phyloP scores from a whole-genome alignment of 441 rosid genomes.

The Pelargonium cotyledonis region DNA sequence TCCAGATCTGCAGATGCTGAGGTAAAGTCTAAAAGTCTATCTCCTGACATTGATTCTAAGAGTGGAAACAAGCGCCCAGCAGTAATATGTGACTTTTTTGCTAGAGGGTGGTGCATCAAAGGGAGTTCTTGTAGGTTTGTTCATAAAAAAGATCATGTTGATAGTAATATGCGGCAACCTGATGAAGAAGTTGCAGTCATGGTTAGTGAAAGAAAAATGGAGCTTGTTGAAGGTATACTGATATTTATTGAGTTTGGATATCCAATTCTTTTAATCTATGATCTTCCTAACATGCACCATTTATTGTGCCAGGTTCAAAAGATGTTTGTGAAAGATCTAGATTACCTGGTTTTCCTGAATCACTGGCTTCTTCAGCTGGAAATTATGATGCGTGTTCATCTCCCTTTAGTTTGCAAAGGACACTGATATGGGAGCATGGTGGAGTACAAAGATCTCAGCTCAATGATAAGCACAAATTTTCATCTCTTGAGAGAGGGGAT shows the following conservation, averaged over 20 bases:
- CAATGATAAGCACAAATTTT: constrained; percentile 24
- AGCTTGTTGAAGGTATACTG: constrained; percentile 49
- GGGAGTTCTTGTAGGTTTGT: constrained; percentile 77
- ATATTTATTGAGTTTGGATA: constrained; percentile 17
- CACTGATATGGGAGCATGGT: constrained; percentile 22
- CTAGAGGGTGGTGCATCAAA: constrained; percentile 82
- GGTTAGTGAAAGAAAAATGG: constrained; percentile 25
- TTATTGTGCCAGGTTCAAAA: constrained; percentile 30
- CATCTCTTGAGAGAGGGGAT: constrained; percentile 23
- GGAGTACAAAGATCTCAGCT: constrained; percentile 24
- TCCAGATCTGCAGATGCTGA: constrained; percentile 42
- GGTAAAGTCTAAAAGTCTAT: constrained; percentile 32
- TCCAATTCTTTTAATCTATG: constrained; percentile 19
- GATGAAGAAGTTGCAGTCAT: constrained; percentile 31
- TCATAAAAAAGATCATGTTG: constrained; percentile 44
- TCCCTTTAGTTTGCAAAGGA: constrained; percentile 29
- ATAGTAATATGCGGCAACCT: constrained; percentile 25
- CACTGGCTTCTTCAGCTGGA: constrained; percentile 26
- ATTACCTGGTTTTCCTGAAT: constrained; percentile 22
- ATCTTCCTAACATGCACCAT: constrained; percentile 28
- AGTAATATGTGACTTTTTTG: constrained; percentile 59
- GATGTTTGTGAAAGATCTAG: constrained; percentile 14
- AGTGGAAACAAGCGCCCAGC: constrained; percentile 50
- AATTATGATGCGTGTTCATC: constrained; percentile 23
- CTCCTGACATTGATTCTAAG: constrained; percentile 30